Conservation (phyloP, 805 yeast species). For the Teunomyces aglyptinius region DNA sequence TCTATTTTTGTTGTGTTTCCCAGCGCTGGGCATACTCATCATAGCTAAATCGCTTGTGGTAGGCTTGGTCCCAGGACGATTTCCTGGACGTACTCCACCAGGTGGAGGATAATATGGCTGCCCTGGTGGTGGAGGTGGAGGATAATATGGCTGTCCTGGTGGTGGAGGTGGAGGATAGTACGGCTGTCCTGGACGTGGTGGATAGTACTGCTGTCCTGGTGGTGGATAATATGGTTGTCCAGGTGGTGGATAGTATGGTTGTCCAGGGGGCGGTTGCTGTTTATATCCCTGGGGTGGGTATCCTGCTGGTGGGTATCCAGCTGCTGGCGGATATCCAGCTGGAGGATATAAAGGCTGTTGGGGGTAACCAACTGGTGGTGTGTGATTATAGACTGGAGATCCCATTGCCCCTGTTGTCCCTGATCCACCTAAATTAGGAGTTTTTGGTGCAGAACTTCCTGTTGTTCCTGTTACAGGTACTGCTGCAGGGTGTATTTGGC, state of each 20-base stretch:
- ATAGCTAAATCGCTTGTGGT: conserved; percentile 44
- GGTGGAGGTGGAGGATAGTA: conserved; percentile 17
- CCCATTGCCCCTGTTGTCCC: conserved; percentile 5
- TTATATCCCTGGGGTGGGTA: conserved; percentile 11
- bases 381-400: conserved; percentile 13
- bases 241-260: conserved; percentile 11
- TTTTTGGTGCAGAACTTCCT: neutral
- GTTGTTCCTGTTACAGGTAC: neutral
- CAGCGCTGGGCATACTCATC: conserved; percentile 47
- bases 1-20: conserved; percentile 37
- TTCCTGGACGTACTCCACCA: conserved; percentile 5
- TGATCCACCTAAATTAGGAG: neutral
- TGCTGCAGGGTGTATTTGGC: neutral
- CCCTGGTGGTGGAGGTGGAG: conserved; percentile 7
- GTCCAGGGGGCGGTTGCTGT: conserved; percentile 11
- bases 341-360: conserved; percentile 7
- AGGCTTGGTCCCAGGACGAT: conserved; percentile 15
- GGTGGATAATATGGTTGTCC: conserved; percentile 9
- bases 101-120: conserved; percentile 15
- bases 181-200: conserved; percentile 1
- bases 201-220: conserved; percentile 16
- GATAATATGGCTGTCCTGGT: conserved; percentile 7
- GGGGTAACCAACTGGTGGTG: conserved; percentile 8
- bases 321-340: conserved; percentile 9
- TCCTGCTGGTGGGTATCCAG: conserved; percentile 10